Evolutionary conservation across 1,284 basidiomycete species (phyloP), one percentile per base, ranked within the genome.

Genomic region (Agroathelia rolfsii): DNA sequence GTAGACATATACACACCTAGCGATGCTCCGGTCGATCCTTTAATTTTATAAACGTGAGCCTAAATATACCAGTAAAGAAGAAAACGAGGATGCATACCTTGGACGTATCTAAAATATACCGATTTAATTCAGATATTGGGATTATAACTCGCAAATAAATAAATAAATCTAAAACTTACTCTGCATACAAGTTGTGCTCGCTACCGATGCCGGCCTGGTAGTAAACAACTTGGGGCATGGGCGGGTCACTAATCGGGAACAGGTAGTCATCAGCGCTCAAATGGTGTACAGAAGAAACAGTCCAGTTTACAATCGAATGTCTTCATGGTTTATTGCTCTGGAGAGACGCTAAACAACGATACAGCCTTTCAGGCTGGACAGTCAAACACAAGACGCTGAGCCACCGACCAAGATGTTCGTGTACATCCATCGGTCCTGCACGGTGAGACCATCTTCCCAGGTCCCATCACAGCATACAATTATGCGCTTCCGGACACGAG

Each of bases 401-500:
- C 24, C 25, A 50, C 69, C 39, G 32, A 76, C 76, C 32, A 79
- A 53, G 21, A 80, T 56, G 47, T 81, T 81, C 14, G 77, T 78
- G 39, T 73, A 76, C 30, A 56, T 65, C 50, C 69, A 70, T 20
- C 66, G 57, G 29, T 72, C 58, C 30, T 57, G 50, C 4, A 53
- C 57, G 2, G 64, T 48, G 18, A 78, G 48, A 2, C 61, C 66
- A 36, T 67, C 65, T 43, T 68, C 56, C 56, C 52, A 28, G 18
- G 10, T n/a, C 78, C 79, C 78, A 47, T 82, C 78, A 43, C 79
- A 82, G 41, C 76, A 79, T 16, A 82, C 61, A 28, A 81, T 58
- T 23, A 80, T 69, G 35, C 76, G 58, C 47, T 80, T 79, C 42
- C 56, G 64, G 5, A 56, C 45, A 30, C 47, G 52, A 22, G 37